These are phyloP conservation scores for Colletotrichum sp. DNA, from an alignment of 2,329 filamentous ascomycete genomes.

Conservation along the genomic window DNA sequence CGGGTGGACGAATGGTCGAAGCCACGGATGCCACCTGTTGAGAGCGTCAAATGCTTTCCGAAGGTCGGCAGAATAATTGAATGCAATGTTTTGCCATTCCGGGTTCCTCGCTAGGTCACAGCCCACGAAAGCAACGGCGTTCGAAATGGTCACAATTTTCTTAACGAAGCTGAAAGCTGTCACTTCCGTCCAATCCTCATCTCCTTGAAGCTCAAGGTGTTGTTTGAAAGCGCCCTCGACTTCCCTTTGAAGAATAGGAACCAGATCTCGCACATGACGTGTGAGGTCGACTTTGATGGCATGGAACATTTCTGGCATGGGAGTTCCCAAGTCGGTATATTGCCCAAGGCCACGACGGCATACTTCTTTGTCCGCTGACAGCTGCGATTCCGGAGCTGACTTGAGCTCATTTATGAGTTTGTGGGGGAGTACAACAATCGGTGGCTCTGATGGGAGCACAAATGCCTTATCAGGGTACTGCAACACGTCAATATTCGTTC, in stretches of 20 bases:
- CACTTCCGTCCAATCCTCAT: not conserved
- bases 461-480: not conserved
- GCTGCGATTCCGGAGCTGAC: not conserved
- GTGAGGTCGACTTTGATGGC: conserved; percentile 5
- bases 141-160: not conserved
- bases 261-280: not conserved
- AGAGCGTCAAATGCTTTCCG: not conserved
- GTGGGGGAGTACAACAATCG: not conserved
- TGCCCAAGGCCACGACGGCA: not conserved
- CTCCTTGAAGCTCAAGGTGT: not conserved
- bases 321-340: not conserved
- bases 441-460: not conserved
- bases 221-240: not conserved
- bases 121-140: not conserved
- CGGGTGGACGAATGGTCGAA: not conserved
- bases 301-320: not conserved
- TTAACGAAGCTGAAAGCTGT: not conserved
- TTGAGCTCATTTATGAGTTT: not conserved
- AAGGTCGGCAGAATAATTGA: not conserved
- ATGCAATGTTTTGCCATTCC: not conserved
- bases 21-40: not conserved
- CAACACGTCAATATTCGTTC: not conserved
- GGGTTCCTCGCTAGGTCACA: not conserved
- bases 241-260: not conserved
- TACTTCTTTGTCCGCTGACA: conserved; percentile 1